Evolutionary conservation across 345 rosid genomes (phyloP).

Genomic region (Salix suchowensis): DNA sequence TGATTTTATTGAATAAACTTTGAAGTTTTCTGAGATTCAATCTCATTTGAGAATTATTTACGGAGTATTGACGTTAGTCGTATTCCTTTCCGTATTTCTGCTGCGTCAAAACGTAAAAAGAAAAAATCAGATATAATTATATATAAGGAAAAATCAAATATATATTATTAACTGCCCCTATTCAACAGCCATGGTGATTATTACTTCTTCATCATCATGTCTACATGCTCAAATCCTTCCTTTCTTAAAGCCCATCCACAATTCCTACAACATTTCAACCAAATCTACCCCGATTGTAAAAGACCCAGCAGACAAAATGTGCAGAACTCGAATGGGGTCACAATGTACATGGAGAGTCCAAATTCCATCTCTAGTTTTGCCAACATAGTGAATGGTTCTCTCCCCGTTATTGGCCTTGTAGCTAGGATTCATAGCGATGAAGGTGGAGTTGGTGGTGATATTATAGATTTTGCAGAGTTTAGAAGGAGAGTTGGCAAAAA

Average conservation of each 20-base stretch:
- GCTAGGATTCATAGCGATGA: conserved; percentile 83
- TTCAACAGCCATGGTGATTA: conserved; percentile 46
- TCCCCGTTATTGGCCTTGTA: conserved; percentile 80
- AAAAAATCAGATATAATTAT: too few relatives aligned
- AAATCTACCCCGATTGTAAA: conserved; percentile 4
- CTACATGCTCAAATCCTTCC: conserved; percentile 29
- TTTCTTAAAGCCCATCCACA: conserved; percentile 52
- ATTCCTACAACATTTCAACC: conserved; percentile 31
- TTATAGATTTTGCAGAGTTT: conserved; percentile 89
- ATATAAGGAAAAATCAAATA: too few relatives aligned
- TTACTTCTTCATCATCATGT: conserved; percentile 13
- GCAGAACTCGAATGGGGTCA: conserved; percentile 32
- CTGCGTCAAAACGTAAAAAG: too few relatives aligned
- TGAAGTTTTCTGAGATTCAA: too few relatives aligned
- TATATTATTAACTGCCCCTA: not conserved
- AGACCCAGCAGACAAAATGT: conserved; percentile 18
- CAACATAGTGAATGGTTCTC: conserved; percentile 73
- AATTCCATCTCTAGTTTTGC: conserved; percentile 65
- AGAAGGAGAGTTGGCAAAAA: conserved; percentile 86
- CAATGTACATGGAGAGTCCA: conserved; percentile 72
- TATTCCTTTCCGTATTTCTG: too few relatives aligned
- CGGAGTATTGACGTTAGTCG: too few relatives aligned
- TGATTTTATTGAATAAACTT: too few relatives aligned
- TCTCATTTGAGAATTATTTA: too few relatives aligned
- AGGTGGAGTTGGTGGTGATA: conserved; percentile 87